A percentile compares a stretch with the other conserved stretches of the same genome.
phyloP scores from a whole-genome alignment of 331 rosid genomes.

The Quercus tomentella region DNA sequence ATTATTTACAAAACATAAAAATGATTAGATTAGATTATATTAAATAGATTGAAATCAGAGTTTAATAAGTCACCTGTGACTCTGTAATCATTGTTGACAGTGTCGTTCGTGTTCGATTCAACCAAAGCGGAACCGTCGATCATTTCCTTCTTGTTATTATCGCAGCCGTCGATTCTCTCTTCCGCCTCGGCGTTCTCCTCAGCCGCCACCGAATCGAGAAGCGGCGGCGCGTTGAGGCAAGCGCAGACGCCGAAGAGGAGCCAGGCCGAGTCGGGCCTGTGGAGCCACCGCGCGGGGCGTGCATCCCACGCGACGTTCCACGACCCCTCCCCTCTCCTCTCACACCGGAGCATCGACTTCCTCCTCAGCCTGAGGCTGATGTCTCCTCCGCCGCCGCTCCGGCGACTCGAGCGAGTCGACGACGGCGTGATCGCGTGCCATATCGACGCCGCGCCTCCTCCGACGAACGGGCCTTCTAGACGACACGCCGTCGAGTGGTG shows the following conservation, averaged over 20 bases:
- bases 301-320: constrained; percentile 94
- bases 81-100: constrained; percentile 45
- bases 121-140: constrained; percentile 1
- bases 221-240: constrained; percentile 62
- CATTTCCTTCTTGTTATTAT: constrained; percentile 10
- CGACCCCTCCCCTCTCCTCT: constrained; percentile 80
- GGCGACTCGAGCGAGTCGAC: constrained; percentile 8
- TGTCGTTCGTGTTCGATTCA: constrained; percentile 2
- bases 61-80: constrained; percentile 46
- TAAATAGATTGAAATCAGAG: too few relatives aligned
- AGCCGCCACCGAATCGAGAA: background rate
- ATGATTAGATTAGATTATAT: too few relatives aligned
- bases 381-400: background rate
- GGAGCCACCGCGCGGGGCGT: constrained; percentile 95
- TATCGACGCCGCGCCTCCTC: constrained; percentile 57
- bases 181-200: constrained; percentile 30
- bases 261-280: constrained; percentile 85
- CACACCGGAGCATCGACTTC: constrained; percentile 37
- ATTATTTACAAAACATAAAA: too few relatives aligned
- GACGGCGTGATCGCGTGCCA: constrained; percentile 82
- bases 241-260: constrained; percentile 83
- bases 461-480: constrained; percentile 5
- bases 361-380: constrained; percentile 19
- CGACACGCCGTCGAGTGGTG: constrained; percentile 64
- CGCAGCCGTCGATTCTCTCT: constrained; percentile 7